Evolutionary conservation across 164 flowering plant species (phyloP).

Genomic region (Magnolia kwangsiensis): DNA sequence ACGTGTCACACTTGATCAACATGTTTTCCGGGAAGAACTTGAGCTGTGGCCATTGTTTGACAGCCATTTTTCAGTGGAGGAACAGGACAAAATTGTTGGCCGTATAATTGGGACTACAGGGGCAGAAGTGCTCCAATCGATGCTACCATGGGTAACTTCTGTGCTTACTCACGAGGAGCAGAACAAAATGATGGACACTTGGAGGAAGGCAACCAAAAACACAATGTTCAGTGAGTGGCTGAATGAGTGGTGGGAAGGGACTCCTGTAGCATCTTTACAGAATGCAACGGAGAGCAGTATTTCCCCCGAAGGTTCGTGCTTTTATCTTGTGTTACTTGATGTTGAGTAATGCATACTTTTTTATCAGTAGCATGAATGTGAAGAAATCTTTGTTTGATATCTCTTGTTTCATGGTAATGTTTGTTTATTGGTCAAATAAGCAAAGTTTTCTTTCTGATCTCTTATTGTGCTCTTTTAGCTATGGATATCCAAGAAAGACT

Average conservation of each 20-base stretch:
- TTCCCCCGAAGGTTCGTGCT: conserved; percentile 49
- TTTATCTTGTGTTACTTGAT: background rate
- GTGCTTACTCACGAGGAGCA: conserved; percentile 92
- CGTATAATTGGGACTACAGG: conserved; percentile 93
- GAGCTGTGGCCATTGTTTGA: conserved; percentile 98
- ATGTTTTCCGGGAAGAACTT: conserved; percentile 81
- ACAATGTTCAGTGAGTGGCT: conserved; percentile 99
- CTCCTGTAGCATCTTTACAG: conserved; percentile 31
- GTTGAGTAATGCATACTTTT: background rate
- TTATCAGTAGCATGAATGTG: background rate
- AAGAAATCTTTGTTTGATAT: background rate
- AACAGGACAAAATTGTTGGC: conserved; percentile 93
- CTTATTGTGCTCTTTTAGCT: conserved; percentile 27
- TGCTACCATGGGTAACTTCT: conserved; percentile 97
- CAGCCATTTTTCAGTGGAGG: conserved; percentile 82
- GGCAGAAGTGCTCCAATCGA: conserved; percentile 93
- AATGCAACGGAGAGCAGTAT: conserved; percentile 33
- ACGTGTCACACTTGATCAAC: conserved; percentile 81
- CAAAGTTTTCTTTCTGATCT: background rate
- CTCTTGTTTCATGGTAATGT: background rate
- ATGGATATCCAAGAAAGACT: conserved; percentile 44
- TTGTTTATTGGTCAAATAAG: background rate
- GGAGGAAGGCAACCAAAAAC: conserved; percentile 91
- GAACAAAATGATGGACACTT: conserved; percentile 88
- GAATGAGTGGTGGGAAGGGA: conserved; percentile 91